Evolutionary conservation across 495 filamentous ascomycete genomes (phyloP).

Genomic region (Talaromyces thailandensis): DNA sequence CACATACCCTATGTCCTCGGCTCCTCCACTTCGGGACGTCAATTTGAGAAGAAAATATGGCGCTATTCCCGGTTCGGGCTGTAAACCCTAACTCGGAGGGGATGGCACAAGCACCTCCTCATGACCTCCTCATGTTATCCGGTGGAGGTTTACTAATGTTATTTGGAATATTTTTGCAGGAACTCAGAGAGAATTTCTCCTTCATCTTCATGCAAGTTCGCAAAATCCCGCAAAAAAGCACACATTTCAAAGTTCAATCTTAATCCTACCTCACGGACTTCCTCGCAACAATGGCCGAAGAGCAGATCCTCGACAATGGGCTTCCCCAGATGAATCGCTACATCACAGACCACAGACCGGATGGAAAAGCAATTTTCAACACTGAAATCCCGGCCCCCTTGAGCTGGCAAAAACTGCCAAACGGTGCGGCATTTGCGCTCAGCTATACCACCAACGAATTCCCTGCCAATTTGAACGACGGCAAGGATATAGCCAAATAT

Average conservation of each 20-base stretch:
- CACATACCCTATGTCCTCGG: neutral
- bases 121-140: too few species aligned
- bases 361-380: conserved; percentile 23
- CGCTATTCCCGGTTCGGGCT: neutral
- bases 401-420: conserved; percentile 12
- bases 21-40: conserved; percentile 1
- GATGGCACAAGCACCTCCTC: too few species aligned
- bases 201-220: neutral
- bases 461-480: conserved; percentile 45
- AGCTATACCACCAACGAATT: conserved; percentile 45
- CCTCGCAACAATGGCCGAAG: neutral
- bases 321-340: conserved; percentile 25
- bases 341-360: conserved; percentile 33
- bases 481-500: conserved; percentile 35
- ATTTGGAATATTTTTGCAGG: neutral
- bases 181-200: too few species aligned
- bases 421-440: conserved; percentile 21
- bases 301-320: neutral
- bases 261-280: neutral
- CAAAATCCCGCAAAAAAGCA: neutral
- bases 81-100: neutral
- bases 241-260: neutral
- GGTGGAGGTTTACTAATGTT: neutral
- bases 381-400: conserved; percentile 13
- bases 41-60: neutral